Evolutionary conservation across 2,329 filamentous ascomycete genomes (phyloP).

Genomic region (Mollisiaceae sp.): DNA sequence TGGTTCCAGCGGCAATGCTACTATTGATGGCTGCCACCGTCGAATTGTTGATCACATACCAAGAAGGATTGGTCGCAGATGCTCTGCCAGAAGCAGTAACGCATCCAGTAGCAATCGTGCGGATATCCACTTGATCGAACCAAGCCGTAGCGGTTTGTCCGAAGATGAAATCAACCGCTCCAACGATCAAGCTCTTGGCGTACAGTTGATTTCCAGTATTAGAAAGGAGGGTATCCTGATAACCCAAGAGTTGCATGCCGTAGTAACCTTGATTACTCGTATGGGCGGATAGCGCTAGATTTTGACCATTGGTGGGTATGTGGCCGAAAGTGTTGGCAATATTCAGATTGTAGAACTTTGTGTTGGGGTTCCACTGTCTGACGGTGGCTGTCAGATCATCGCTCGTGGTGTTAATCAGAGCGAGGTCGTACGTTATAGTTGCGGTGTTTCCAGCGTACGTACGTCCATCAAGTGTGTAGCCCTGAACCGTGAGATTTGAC

Average conservation of each 20-base stretch:
- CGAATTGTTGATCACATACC: conserved; percentile 61
- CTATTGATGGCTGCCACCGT: conserved; percentile 50
- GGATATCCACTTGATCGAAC: conserved; percentile 50
- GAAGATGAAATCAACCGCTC: conserved; percentile 65
- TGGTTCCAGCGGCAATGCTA: conserved; percentile 46
- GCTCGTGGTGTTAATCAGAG: conserved; percentile 48
- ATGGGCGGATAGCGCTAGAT: conserved; percentile 57
- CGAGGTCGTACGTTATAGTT: conserved; percentile 48
- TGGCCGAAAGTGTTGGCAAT: conserved; percentile 43
- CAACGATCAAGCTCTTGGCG: conserved; percentile 59
- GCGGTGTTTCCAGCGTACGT: conserved; percentile 56
- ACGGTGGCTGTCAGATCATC: conserved; percentile 46
- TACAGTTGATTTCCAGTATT: conserved; percentile 60
- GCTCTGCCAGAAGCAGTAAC: conserved; percentile 52
- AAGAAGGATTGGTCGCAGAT: conserved; percentile 46
- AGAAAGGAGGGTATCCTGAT: conserved; percentile 59
- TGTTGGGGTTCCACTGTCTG: conserved; percentile 49
- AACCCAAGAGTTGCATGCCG: conserved; percentile 58
- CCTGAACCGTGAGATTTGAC: conserved; percentile 58
- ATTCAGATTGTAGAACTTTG: conserved; percentile 64
- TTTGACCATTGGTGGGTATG: conserved; percentile 51
- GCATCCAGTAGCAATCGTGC: conserved; percentile 53
- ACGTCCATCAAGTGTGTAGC: conserved; percentile 53
- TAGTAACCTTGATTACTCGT: conserved; percentile 61
- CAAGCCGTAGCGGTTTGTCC: conserved; percentile 56